Evolutionary conservation across 73 alveolate species (phyloP).

Genomic region (Strombidium stylifer): DNA sequence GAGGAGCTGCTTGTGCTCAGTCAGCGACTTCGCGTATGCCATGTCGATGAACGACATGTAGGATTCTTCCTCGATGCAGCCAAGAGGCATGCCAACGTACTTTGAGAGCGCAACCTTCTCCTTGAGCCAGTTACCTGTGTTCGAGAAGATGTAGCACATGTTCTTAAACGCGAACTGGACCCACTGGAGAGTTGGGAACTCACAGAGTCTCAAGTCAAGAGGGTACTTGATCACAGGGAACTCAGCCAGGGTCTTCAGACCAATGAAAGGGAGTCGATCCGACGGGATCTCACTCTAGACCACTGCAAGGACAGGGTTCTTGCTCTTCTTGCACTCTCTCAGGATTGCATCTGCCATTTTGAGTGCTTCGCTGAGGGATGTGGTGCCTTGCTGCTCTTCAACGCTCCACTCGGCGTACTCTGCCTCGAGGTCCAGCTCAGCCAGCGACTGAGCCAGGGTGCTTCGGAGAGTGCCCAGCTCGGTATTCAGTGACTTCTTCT

Average conservation of each 20-base stretch:
- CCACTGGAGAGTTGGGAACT: slow-evolving; percentile 94
- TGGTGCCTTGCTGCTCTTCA: slow-evolving; percentile 11
- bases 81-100: slow-evolving; percentile 80
- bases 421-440: background rate
- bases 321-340: slow-evolving; percentile 50
- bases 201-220: slow-evolving; percentile 32
- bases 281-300: slow-evolving; percentile 39
- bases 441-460: slow-evolving; percentile 30
- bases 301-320: slow-evolving; percentile 26
- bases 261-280: slow-evolving; percentile 36
- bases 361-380: slow-evolving; percentile 50
- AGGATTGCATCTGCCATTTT: slow-evolving; percentile 62
- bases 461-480: slow-evolving; percentile 40
- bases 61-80: slow-evolving; percentile 79
- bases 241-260: slow-evolving; percentile 62
- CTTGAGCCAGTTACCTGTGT: slow-evolving; percentile 57
- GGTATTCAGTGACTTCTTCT: background rate
- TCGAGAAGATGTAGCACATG: slow-evolving; percentile 65
- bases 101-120: slow-evolving; percentile 65
- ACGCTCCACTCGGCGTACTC: slow-evolving; percentile 25
- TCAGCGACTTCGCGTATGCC: slow-evolving; percentile 74
- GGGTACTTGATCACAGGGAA: slow-evolving; percentile 66
- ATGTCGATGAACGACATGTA: slow-evolving; percentile 72
- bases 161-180: slow-evolving; percentile 66
- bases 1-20: slow-evolving; percentile 54